Evolutionary conservation across 805 yeast genomes (phyloP).

Genomic region (Saturnispora mendoncae): DNA sequence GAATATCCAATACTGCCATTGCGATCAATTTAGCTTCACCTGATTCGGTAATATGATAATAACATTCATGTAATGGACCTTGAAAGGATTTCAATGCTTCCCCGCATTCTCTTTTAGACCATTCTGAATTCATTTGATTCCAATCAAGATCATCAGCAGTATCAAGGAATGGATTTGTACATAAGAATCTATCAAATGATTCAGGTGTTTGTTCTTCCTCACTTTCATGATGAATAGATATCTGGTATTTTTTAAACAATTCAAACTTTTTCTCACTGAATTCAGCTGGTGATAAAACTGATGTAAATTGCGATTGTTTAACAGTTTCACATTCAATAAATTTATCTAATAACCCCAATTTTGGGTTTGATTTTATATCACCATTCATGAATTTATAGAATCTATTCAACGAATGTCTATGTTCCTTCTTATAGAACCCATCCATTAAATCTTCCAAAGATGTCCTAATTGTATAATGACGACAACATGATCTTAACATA

Average conservation of each 20-base stretch:
- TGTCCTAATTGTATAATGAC: constrained; percentile 71
- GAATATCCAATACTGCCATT: constrained; percentile 64
- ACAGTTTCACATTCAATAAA: not conserved
- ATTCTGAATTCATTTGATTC: constrained; percentile 31
- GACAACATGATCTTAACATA: constrained; percentile 63
- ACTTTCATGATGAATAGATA: constrained; percentile 55
- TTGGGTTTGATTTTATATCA: not conserved
- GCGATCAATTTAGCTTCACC: constrained; percentile 54
- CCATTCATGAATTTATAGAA: constrained; percentile 37
- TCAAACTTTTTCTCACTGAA: constrained; percentile 52
- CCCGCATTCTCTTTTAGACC: constrained; percentile 26
- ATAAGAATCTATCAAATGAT: constrained; percentile 58
- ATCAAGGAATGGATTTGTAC: constrained; percentile 66
- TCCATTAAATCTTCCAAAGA: constrained; percentile 32
- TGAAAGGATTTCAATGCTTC: constrained; percentile 16
- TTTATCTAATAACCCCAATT: not conserved
- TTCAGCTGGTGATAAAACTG: constrained; percentile 38
- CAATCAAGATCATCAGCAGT: constrained; percentile 28
- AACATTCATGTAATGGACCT: constrained; percentile 76
- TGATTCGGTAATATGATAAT: constrained; percentile 33
- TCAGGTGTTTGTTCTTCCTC: constrained; percentile 35
- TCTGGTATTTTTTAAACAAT: constrained; percentile 62
- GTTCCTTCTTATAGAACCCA: constrained; percentile 46
- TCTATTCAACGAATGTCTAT: constrained; percentile 54
- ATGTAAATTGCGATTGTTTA: constrained; percentile 2